Percentiles rank a stretch among this genome's conserved stretches.
phyloP scores from a whole-genome alignment of 169 alveolate species.

The Plasmodium cynomolgi region DNA sequence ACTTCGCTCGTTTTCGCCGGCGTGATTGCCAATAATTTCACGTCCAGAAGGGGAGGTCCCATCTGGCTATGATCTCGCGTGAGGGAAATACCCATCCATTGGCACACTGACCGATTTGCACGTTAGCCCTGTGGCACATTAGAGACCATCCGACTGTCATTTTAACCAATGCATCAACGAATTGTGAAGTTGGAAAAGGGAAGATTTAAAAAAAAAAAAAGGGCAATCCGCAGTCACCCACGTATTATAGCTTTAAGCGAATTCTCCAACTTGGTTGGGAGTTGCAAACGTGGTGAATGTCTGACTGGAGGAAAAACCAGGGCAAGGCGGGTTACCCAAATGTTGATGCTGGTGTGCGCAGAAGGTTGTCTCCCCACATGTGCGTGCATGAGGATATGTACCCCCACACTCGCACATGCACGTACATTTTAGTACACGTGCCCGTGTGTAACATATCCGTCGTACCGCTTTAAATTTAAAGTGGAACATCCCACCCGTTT shows the following conservation, averaged over 20 bases:
- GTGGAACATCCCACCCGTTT: not conserved
- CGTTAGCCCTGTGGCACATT: not conserved
- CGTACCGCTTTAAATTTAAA: not conserved
- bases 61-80: slow-evolving; percentile 74
- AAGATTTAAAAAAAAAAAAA: not conserved
- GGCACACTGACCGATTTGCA: not conserved
- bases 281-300: not conserved
- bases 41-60: slow-evolving; percentile 83
- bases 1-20: slow-evolving; percentile 88
- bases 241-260: not conserved
- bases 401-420: not conserved
- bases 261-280: not conserved
- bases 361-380: not conserved
- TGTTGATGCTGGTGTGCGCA: not conserved
- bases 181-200: not conserved
- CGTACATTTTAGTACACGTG: not conserved
- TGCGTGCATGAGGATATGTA: not conserved
- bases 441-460: not conserved
- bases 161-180: not conserved
- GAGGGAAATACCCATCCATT: not conserved
- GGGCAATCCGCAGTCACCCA: not conserved
- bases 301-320: not conserved
- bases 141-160: not conserved
- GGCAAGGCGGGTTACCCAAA: not conserved
- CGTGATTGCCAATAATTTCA: slow-evolving; percentile 78